These are phyloP conservation scores for Pleurostoma richardsiae DNA, from an alignment of 2,329 filamentous ascomycete species.

Conservation along the genomic window DNA sequence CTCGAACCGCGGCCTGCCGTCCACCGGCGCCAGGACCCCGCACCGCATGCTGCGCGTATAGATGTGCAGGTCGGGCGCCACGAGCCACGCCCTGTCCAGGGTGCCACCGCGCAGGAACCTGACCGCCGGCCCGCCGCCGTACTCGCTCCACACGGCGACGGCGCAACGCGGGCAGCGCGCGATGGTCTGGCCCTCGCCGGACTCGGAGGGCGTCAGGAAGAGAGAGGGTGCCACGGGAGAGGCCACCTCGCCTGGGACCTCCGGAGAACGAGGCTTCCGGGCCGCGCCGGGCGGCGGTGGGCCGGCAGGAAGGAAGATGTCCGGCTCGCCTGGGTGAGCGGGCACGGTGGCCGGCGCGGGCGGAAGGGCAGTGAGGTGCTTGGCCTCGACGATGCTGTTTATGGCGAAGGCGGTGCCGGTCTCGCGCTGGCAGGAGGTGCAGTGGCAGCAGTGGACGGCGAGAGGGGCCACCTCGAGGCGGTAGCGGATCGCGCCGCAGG, in stretches of 20 bases:
- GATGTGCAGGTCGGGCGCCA: constrained; percentile 40
- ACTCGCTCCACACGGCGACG: constrained; percentile 34
- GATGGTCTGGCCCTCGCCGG: constrained; percentile 32
- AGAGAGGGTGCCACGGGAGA: constrained; percentile 6
- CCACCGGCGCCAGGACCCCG: constrained; percentile 27
- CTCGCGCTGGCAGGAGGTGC: constrained; percentile 39
- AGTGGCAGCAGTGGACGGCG: constrained; percentile 40
- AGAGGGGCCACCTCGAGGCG: constrained; percentile 52
- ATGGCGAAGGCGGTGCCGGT: constrained; percentile 31
- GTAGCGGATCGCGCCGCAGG: constrained; percentile 66
- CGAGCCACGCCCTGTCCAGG: constrained; percentile 29
- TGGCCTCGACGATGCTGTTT: constrained; percentile 36
- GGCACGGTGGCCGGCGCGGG: constrained; percentile 16
- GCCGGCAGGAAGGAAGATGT: constrained; percentile 2
- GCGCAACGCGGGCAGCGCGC: constrained; percentile 36
- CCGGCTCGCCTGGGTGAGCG: constrained; percentile 2
- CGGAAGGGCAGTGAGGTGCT: constrained; percentile 23
- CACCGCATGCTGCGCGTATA: constrained; percentile 29
- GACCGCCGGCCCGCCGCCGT: constrained; percentile 24
- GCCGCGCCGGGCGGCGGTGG: not conserved
- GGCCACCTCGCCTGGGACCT: not conserved
- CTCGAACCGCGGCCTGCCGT: constrained; percentile 29
- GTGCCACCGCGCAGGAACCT: constrained; percentile 38
- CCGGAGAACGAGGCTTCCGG: too few relatives aligned
- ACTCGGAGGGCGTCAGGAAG: constrained; percentile 29